These are phyloP conservation scores for Nakazawaea ishiwadae DNA, from an alignment of 805 yeast genomes.

Conservation along the genomic window DNA sequence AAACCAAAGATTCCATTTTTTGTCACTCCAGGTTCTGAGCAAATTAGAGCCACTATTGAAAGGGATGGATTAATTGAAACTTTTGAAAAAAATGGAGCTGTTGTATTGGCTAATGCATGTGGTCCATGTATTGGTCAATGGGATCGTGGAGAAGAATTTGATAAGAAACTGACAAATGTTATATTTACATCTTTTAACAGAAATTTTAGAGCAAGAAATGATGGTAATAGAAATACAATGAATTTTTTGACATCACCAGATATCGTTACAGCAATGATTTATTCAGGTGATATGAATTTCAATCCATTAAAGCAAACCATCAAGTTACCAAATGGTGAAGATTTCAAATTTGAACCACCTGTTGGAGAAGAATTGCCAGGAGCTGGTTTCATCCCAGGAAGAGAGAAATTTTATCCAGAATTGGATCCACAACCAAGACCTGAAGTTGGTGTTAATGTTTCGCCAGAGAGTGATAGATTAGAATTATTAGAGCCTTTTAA, in stretches of 20 bases:
- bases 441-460: constrained; percentile 46
- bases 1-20: constrained; percentile 89
- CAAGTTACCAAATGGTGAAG: constrained; percentile 83
- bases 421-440: constrained; percentile 50
- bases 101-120: constrained; percentile 95
- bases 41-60: constrained; percentile 95
- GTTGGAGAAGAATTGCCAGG: constrained; percentile 86
- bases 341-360: constrained; percentile 86
- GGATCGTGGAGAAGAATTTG: constrained; percentile 85
- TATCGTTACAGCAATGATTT: constrained; percentile 90
- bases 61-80: constrained; percentile 91
- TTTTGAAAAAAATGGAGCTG: constrained; percentile 88
- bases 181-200: constrained; percentile 97
- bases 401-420: constrained; percentile 53
- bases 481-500: constrained; percentile 86
- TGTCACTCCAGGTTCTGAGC: constrained; percentile 98
- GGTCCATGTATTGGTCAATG: constrained; percentile 99
- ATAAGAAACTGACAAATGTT: constrained; percentile 94
- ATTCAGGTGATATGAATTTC: constrained; percentile 94
- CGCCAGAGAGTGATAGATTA: constrained; percentile 86
- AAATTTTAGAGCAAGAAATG: constrained; percentile 97
- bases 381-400: constrained; percentile 85
- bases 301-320: constrained; percentile 92
- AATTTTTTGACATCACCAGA: constrained; percentile 98
- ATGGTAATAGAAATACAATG: constrained; percentile 96